These are phyloP conservation scores for Trichosanthes cucumerina DNA, from an alignment of 306 rosid species.

Conservation along the genomic window DNA sequence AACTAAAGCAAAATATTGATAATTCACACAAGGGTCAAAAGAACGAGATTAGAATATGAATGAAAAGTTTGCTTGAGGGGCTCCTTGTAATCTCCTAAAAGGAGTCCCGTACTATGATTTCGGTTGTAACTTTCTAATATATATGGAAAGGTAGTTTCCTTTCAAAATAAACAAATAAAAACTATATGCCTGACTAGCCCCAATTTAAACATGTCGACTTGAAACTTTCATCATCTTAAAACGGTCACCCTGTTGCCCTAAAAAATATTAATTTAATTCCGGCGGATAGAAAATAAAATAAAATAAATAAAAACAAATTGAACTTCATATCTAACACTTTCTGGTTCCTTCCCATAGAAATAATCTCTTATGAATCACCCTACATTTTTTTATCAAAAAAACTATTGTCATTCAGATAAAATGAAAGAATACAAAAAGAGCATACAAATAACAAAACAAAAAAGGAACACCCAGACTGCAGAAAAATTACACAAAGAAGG, in stretches of 20 bases:
- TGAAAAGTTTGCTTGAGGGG: background rate
- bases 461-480: background rate
- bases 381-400: background rate
- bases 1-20: constrained; percentile 13
- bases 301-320: background rate
- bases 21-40: constrained; percentile 2
- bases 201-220: background rate
- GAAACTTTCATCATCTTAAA: background rate
- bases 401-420: background rate
- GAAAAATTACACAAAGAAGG: background rate
- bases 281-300: background rate
- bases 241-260: background rate
- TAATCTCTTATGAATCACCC: background rate
- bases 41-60: background rate
- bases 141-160: background rate
- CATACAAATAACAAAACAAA: background rate
- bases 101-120: background rate
- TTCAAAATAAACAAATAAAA: background rate
- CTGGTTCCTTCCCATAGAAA: background rate
- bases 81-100: background rate
- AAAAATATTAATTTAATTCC: background rate
- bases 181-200: background rate
- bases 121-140: background rate
- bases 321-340: background rate
- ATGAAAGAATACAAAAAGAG: background rate